phyloP scores from a whole-genome alignment of 306 rosid genomes.

The Vigna angularis region DNA sequence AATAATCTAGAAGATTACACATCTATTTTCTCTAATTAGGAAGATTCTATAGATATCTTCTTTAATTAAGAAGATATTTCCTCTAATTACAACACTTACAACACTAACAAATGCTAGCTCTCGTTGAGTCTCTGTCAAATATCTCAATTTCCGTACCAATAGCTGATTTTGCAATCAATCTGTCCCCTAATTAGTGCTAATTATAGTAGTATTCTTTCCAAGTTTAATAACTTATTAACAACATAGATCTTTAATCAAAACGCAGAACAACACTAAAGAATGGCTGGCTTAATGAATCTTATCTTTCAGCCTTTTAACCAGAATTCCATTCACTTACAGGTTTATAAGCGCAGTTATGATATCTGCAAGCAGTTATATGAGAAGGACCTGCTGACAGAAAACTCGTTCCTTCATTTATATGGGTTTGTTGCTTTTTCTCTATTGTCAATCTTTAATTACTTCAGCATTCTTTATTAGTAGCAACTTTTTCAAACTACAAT shows the following conservation, averaged over 20 bases:
- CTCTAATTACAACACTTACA: not conserved
- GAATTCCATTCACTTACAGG: slow-evolving; percentile 57
- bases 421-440: slow-evolving; percentile 63
- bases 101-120: not conserved
- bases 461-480: slow-evolving; percentile 27
- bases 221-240: not conserved
- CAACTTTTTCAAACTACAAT: slow-evolving; percentile 24
- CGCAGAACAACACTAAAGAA: slow-evolving; percentile 24
- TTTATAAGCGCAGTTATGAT: slow-evolving; percentile 87
- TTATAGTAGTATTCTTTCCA: not conserved
- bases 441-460: slow-evolving; percentile 19
- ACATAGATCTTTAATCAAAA: slow-evolving; percentile 21
- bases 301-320: slow-evolving; percentile 30
- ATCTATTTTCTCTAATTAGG: no score
- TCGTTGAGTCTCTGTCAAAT: not conserved
- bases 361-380: slow-evolving; percentile 88
- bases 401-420: slow-evolving; percentile 75
- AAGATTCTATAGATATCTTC: no score
- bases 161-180: not conserved
- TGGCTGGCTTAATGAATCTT: slow-evolving; percentile 1
- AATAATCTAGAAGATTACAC: no score
- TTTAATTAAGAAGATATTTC: no score
- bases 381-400: slow-evolving; percentile 87
- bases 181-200: not conserved
- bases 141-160: not conserved